Base-by-base conservation (phyloP, 1,284 basidiomycete genomes). In the Apiotrichum porosum region DNA sequence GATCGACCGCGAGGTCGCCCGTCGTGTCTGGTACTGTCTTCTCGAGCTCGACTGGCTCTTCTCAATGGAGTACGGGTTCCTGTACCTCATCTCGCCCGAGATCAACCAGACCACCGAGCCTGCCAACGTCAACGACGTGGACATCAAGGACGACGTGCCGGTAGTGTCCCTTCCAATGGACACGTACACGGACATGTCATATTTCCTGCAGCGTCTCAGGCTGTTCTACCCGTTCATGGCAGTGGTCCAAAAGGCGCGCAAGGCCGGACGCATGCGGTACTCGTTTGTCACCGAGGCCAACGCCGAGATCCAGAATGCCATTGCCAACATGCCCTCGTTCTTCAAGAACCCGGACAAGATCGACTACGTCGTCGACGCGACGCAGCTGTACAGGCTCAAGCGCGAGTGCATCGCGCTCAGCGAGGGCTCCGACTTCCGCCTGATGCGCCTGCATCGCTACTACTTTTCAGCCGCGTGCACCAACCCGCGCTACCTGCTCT, bases 1-100 rank as follows among this genome's bases (percentile, higher is more conserved):
- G 13, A 53, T 58, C 24, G 56, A 61, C 24, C 49, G 59, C 19
- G 59, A 61, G 23, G 56, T 61, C 1, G 59, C 51, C 2, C 47
- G 59, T 6, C 47, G 59, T 17, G 56, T 61, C 9, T 61, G 59
- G 59, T 57, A 51, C 42, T 51, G 52, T 19, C 42, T 61, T 9
- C 49, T 55, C 12, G 59, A 61, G 41, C 51, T 61, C n/a, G 59
- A 61, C 42, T 54, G 54, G 51, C 53, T 57, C 5, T 61, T 61
- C 21, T 52, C 56, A 6, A 58, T 58, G 37, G 59, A 61, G 39
- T 56, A 61, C 19, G 54, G 56, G 5, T 58, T 58, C 44, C 42
- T 58, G 37, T 58, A 58, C 31, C 51, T 54, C 26, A 58, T 61
- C 42, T 51, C 51, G 9, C 51, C 53, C 34, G 53, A 57, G 39